phyloP scores from a whole-genome alignment of 192 early-diverging fungal species.

The Funneliformis geosporum region DNA sequence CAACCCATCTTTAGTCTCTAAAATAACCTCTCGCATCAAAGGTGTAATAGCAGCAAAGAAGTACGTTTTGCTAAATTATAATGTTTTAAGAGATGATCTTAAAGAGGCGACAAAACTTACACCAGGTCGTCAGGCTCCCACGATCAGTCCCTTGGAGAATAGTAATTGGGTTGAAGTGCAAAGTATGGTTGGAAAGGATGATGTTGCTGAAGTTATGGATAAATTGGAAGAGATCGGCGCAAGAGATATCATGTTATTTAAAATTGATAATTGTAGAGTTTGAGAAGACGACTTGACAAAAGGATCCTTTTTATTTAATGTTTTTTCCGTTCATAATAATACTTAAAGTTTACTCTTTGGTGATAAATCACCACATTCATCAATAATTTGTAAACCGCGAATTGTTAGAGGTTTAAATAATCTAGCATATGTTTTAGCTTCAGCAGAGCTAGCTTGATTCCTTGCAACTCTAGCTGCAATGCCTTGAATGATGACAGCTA shows the following conservation, averaged over 20 bases:
- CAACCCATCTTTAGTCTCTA: slow-evolving; percentile 77
- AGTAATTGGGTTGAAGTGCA: slow-evolving; percentile 87
- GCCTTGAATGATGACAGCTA: slow-evolving; percentile 83
- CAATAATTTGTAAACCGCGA: slow-evolving; percentile 65
- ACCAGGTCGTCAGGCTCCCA: slow-evolving; percentile 92
- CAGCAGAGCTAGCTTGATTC: slow-evolving; percentile 82
- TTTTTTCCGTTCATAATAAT: neutral
- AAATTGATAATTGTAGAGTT: slow-evolving; percentile 77
- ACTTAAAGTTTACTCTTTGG: neutral
- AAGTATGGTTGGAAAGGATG: slow-evolving; percentile 83
- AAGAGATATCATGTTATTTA: slow-evolving; percentile 85
- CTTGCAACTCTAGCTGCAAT: slow-evolving; percentile 84
- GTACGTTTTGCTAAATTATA: slow-evolving; percentile 92
- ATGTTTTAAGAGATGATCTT: slow-evolving; percentile 70
- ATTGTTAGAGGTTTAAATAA: slow-evolving; percentile 52
- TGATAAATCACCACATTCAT: slow-evolving; percentile 26
- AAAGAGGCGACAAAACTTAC: slow-evolving; percentile 72
- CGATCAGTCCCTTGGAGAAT: slow-evolving; percentile 83
- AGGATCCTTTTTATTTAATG: no score
- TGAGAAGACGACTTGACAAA: slow-evolving; percentile 26
- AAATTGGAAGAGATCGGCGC: slow-evolving; percentile 82
- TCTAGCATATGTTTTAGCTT: slow-evolving; percentile 46
- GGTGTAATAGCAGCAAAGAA: slow-evolving; percentile 87
- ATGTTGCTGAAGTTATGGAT: slow-evolving; percentile 89
- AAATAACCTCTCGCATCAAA: slow-evolving; percentile 80